Conservation (phyloP, 2,329 filamentous ascomycete species). For the Fusarium marasasianum region DNA sequence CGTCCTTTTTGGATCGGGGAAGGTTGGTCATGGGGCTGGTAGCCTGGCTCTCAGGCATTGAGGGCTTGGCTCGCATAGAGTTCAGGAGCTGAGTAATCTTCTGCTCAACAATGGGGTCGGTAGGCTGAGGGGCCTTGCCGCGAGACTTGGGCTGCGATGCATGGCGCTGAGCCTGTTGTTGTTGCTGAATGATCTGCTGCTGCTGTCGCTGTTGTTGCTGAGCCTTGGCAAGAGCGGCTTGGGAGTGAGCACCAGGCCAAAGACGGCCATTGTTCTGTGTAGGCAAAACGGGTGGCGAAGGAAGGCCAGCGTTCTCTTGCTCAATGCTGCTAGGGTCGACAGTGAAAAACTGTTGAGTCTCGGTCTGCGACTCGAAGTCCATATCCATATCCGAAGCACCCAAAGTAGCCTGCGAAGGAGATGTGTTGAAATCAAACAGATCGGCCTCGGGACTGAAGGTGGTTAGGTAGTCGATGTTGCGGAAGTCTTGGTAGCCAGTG, state of each 20-base stretch:
- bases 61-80: constrained; percentile 84
- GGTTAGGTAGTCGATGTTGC: constrained; percentile 61
- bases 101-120: constrained; percentile 83
- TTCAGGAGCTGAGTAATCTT: constrained; percentile 93
- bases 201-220: constrained; percentile 75
- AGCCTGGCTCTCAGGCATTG: constrained; percentile 56
- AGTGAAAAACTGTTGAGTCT: constrained; percentile 73
- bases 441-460: constrained; percentile 70
- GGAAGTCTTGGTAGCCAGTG: constrained; percentile 61
- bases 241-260: constrained; percentile 94
- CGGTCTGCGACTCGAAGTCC: constrained; percentile 56
- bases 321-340: constrained; percentile 80
- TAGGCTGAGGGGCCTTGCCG: constrained; percentile 60
- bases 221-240: constrained; percentile 81
- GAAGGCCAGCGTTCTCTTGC: constrained; percentile 60
- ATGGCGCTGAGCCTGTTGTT: constrained; percentile 59
- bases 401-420: constrained; percentile 68
- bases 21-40: constrained; percentile 71
- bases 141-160: constrained; percentile 59
- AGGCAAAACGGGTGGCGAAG: constrained; percentile 56
- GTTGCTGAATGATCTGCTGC: constrained; percentile 65
- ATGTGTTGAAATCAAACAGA: constrained; percentile 77
- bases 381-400: constrained; percentile 74
- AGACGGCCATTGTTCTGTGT: constrained; percentile 73
- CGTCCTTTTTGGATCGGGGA: constrained; percentile 84